A percentile compares a stretch with the other conserved stretches of the same genome.
Evolutionary conservation across 257 asterid species (phyloP).

Genomic region (Jasminum sambac): DNA sequence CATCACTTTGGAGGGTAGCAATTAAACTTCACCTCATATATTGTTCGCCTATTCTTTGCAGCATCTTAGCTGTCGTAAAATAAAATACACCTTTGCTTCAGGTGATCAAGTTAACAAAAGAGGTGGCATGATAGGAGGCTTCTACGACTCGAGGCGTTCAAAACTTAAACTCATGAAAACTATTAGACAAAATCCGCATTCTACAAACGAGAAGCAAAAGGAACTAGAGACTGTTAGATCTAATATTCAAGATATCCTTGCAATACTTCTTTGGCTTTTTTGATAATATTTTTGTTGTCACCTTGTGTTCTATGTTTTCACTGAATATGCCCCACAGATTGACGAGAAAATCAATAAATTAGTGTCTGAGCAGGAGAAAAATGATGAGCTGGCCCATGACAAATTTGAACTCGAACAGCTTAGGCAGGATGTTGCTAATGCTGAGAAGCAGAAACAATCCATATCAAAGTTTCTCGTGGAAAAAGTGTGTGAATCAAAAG

Average conservation of each 20-base stretch:
- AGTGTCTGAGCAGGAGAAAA: constrained; percentile 95
- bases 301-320: constrained; percentile 46
- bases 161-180: constrained; percentile 78
- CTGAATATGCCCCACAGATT: constrained; percentile 71
- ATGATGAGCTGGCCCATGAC: constrained; percentile 89
- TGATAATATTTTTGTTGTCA: constrained; percentile 14
- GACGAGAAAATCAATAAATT: constrained; percentile 90
- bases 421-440: constrained; percentile 70
- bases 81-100: constrained; percentile 32
- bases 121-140: constrained; percentile 99
- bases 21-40: constrained; percentile 27
- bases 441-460: constrained; percentile 81
- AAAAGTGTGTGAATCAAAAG: constrained; percentile 52
- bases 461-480: constrained; percentile 78
- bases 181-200: constrained; percentile 53
- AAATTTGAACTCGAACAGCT: constrained; percentile 81
- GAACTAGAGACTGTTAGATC: constrained; percentile 61
- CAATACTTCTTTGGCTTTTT: constrained; percentile 19
- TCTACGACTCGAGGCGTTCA: constrained; percentile 89
- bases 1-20: constrained; percentile 88
- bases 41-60: constrained; percentile 20
- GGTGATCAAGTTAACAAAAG: constrained; percentile 99
- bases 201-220: constrained; percentile 53
- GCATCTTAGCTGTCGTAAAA: constrained; percentile 23
- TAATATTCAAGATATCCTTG: constrained; percentile 88